Base-by-base conservation (phyloP, 768 basidiomycete genomes). In the Gymnopilus dilepis region DNA sequence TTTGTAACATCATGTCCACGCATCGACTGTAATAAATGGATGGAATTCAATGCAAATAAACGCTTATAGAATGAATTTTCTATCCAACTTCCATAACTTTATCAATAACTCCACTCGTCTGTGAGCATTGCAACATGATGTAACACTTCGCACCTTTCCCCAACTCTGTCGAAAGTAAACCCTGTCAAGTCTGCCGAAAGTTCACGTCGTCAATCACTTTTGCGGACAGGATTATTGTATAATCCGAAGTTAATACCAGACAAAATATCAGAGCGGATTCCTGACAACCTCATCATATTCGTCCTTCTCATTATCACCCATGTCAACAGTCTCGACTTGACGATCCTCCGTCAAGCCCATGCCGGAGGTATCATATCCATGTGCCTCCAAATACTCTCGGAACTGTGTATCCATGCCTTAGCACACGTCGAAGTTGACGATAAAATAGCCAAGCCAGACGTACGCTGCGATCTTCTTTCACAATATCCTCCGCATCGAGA, bases 401-500 rank as follows among this genome's bases (percentile, higher is more conserved):
- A 96, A 96, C 84, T 89, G 65, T 1, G 40, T n/a, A 38, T 22
- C 6, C 3, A 2, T 38, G 6, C 40, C 31, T 59, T 21, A 30
- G 13, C 59, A 33, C 45, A 15, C 43, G 12, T n/a, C 24, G 8
- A 41, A 62, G 45, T 26, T 22, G 19, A 30, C 30, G 30, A 34
- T 13, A 30, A 15, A 13, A 6, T 41, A n/a, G n/a, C n/a, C n/a
- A n/a, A n/a, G n/a, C n/a, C n/a, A 24, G 41, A 75, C 84, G 33
- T 67, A 90, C 90, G 65, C 76, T 76, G 37, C 73, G 74, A 73
- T 96, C 94, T 73, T 95, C 92, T 48, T 84, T 80, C 19, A 73
- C 78, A 92, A 95, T 93, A 33, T 90, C 90, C 59, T 95, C 92
- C 34, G 86, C 84, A n/a, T 79, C 76, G 56, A 95, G 80, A 37